A percentile compares a stretch with the other conserved stretches of the same genome.
Conservation (phyloP, 202 grass and related monocot species). For the Sporobolus alterniflorus region DNA sequence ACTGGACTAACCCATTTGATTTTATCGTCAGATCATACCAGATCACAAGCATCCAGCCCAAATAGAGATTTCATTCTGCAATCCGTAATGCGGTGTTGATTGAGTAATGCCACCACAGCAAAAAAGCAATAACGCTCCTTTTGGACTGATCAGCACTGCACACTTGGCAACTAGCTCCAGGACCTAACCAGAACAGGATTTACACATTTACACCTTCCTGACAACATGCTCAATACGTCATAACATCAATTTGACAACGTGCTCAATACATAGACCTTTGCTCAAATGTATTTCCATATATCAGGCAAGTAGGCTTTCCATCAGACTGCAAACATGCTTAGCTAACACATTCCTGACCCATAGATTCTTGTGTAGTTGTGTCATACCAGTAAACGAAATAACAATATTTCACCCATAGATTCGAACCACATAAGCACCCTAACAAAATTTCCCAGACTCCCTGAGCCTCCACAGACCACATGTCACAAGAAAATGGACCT, state of each 20-base stretch:
- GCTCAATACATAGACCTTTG: background rate
- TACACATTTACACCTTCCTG: background rate
- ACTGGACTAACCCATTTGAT: background rate
- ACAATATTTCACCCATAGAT: conserved; percentile 29
- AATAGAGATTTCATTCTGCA: background rate
- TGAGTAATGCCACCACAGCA: background rate
- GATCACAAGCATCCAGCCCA: background rate
- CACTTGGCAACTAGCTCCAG: background rate
- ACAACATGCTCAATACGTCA: background rate
- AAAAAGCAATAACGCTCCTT: background rate
- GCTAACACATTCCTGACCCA: background rate
- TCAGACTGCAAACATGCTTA: background rate
- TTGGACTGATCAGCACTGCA: too few species aligned
- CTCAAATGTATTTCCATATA: background rate
- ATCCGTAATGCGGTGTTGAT: background rate
- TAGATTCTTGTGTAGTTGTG: conserved; percentile 11
- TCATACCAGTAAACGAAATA: conserved; percentile 32
- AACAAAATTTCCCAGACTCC: conserved; percentile 12
- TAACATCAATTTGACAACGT: background rate
- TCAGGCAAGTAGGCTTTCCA: background rate
- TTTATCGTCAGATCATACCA: background rate
- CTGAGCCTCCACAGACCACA: conserved; percentile 2
- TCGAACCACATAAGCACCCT: conserved; percentile 22
- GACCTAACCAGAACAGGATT: background rate
- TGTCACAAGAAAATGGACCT: conserved; percentile 10